Conservation (phyloP, 2,329 filamentous ascomycete genomes). For the Trichoderma harzianum region DNA sequence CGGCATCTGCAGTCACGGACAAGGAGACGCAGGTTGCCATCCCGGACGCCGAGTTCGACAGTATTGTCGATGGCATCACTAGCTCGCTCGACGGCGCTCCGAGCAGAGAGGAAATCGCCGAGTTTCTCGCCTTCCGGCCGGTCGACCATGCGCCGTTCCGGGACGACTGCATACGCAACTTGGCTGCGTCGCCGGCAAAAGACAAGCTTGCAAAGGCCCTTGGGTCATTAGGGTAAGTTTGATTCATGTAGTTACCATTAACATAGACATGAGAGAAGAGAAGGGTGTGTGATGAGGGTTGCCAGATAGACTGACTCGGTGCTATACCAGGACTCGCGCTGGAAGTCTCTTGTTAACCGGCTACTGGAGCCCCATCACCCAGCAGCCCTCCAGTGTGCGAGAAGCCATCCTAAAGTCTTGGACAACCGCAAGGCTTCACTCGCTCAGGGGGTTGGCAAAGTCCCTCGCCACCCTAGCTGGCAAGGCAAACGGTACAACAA, state of each 20-base stretch:
- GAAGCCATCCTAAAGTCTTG: slow-evolving; percentile 62
- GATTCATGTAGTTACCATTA: neutral
- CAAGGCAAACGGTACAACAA: slow-evolving; percentile 53
- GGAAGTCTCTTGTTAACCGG: slow-evolving; percentile 67
- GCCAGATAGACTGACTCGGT: neutral
- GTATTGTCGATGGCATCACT: slow-evolving; percentile 40
- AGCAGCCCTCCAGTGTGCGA: slow-evolving; percentile 58
- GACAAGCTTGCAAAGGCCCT: slow-evolving; percentile 40
- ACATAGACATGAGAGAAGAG: neutral
- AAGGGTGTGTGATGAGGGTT: neutral
- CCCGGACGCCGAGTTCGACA: slow-evolving; percentile 48
- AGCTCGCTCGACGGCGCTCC: slow-evolving; percentile 37
- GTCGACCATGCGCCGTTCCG: slow-evolving; percentile 52
- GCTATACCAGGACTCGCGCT: slow-evolving; percentile 49
- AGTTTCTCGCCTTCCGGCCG: slow-evolving; percentile 52
- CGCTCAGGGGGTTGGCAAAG: slow-evolving; percentile 54
- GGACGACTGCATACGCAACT: slow-evolving; percentile 43
- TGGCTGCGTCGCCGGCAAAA: slow-evolving; percentile 37
- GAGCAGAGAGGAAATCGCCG: slow-evolving; percentile 43
- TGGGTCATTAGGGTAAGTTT: slow-evolving; percentile 42
- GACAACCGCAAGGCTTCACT: slow-evolving; percentile 53
- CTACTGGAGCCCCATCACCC: slow-evolving; percentile 58
- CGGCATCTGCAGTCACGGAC: slow-evolving; percentile 39
- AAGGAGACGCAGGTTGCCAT: slow-evolving; percentile 42
- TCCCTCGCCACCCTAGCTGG: slow-evolving; percentile 53